phyloP scores from a whole-genome alignment of 2,329 filamentous ascomycete species.

The Hymenoscyphus repandus region DNA sequence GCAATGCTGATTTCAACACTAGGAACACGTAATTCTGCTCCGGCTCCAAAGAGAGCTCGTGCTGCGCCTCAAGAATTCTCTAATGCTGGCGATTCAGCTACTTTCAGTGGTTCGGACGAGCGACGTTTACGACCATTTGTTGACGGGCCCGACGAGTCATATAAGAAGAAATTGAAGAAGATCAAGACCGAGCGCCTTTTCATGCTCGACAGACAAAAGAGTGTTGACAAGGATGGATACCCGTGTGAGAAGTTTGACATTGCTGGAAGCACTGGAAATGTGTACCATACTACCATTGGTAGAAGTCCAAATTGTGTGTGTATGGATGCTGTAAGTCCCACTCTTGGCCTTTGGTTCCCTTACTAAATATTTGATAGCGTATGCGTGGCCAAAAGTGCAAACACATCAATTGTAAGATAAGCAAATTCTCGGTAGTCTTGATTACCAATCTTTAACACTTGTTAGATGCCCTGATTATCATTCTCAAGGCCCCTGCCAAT shows the following conservation, averaged over 20 bases:
- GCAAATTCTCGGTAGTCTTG: neutral
- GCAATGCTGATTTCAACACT: too few species aligned
- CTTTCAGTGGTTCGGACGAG: neutral
- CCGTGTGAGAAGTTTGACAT: slow-evolving; percentile 15
- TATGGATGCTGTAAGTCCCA: slow-evolving; percentile 19
- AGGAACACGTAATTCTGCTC: too few species aligned
- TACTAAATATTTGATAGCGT: slow-evolving; percentile 7
- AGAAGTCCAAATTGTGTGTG: slow-evolving; percentile 13
- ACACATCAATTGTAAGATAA: slow-evolving; percentile 17
- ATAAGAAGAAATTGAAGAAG: slow-evolving; percentile 16
- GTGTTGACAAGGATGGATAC: slow-evolving; percentile 6
- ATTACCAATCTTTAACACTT: neutral
- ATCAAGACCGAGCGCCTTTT: slow-evolving; percentile 20
- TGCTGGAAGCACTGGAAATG: slow-evolving; percentile 19
- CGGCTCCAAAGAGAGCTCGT: neutral
- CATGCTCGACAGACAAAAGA: slow-evolving; percentile 16
- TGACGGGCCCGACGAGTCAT: slow-evolving; percentile 12
- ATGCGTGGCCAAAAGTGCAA: slow-evolving; percentile 20
- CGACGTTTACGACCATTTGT: slow-evolving; percentile 14
- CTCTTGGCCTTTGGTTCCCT: too few species aligned
- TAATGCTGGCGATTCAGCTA: neutral
- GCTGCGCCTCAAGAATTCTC: neutral
- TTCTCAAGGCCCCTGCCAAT: slow-evolving; percentile 16
- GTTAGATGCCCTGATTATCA: slow-evolving; percentile 19
- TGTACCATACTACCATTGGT: slow-evolving; percentile 15